These are phyloP conservation scores for Hemisphaericaspora subhashii DNA, from an alignment of 1,139 yeast species.

Conservation along the genomic window DNA sequence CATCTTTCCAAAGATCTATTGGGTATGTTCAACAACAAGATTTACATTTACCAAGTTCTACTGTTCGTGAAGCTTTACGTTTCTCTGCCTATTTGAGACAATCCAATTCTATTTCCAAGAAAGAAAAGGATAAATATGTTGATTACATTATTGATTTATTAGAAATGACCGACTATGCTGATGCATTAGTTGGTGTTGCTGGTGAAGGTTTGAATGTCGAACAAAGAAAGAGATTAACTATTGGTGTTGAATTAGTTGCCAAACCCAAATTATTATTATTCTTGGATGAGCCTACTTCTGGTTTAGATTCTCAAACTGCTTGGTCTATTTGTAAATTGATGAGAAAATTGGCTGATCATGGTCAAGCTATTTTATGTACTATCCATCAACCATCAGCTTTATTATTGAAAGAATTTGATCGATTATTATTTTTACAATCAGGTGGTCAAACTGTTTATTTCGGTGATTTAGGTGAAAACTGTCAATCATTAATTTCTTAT, in stretches of 20 bases:
- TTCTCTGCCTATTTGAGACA: conserved; percentile 40
- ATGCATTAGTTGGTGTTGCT: conserved; percentile 40
- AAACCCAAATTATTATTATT: conserved; percentile 38
- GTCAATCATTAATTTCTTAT: conserved; percentile 49
- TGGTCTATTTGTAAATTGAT: conserved; percentile 45
- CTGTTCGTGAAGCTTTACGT: conserved; percentile 40
- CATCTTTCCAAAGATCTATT: conserved; percentile 41
- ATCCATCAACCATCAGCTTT: conserved; percentile 46
- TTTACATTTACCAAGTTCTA: conserved; percentile 36
- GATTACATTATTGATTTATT: conserved; percentile 37
- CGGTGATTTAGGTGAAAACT: conserved; percentile 62
- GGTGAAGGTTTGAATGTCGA: conserved; percentile 43
- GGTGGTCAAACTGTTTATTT: conserved; percentile 66
- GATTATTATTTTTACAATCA: conserved; percentile 37
- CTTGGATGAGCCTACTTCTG: conserved; percentile 42
- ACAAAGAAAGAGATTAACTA: conserved; percentile 36
- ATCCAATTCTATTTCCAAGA: conserved; percentile 27
- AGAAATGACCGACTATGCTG: conserved; percentile 34
- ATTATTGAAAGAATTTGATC: conserved; percentile 35
- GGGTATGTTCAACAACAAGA: conserved; percentile 46
- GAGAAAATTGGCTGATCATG: conserved; percentile 43
- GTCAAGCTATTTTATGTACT: conserved; percentile 45
- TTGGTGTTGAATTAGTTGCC: conserved; percentile 43
- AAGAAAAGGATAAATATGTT: conserved; percentile 36
- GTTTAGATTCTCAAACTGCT: conserved; percentile 46